Base-by-base conservation (phyloP, 2,329 filamentous ascomycete species). In the Fusarium phyllophilum region DNA sequence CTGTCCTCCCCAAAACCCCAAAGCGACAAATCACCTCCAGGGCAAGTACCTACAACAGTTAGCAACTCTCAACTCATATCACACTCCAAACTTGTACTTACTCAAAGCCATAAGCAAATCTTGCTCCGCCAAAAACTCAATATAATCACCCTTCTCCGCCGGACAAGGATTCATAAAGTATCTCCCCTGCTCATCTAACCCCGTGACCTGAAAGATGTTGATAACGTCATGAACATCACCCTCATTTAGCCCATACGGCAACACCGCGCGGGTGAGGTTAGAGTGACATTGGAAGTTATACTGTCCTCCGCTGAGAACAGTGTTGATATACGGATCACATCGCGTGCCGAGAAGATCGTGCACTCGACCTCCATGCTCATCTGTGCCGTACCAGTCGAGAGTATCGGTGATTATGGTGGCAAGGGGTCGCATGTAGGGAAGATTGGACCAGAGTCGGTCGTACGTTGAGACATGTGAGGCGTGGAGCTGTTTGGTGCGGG, bases 261-360 rank as follows among this genome's bases (percentile, higher is more conserved):
- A 70, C 6, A 96, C 89, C 0, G 94, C 92, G 8, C 94, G 89
- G 3, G 89, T 90, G 17, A 97, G 87, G 80, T 97, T 97, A 4
- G 92, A 94, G 78, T 96, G 94, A 81, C 94, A 97, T 80, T 96
- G 93, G 81, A 89, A 96, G 80, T 96, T 92, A 79, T 94, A 96
- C 38, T 86, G 86, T 56, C 89, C 86, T n/a, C 90, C 90, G 8
- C 88, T 89, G 59, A 97, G 88, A 71, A 96, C 87, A 42, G 89
- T 86, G 80, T 94, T 94, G 79, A 96, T 92, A 79, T 96, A 97
- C 3, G 94, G 94, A 82, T 96, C 94, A 82, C 94, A 97, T 48
- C 94, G 86, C 33, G 94, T 97, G 41, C 94, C 94, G 8, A 97
- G 84, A 29, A 97, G 84, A 83, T 97, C 94, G 84, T 97, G 94